Evolutionary conservation across 345 rosid genomes (phyloP), one percentile per base, ranked within the genome.

Genomic region (Gossypium bickii): DNA sequence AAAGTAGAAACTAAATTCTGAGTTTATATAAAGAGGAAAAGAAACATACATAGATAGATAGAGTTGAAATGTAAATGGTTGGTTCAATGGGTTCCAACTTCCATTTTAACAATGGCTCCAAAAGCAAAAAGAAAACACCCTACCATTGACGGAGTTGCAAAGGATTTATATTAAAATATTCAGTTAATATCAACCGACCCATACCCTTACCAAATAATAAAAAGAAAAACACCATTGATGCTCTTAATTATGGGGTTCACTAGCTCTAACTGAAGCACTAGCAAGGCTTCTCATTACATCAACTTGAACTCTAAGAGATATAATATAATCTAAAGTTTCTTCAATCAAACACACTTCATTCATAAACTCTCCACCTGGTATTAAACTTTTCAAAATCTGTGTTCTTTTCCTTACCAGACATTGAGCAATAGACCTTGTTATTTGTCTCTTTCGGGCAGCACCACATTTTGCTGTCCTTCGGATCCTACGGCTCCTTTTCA

Each of bases 271-370:
- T 53, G 75, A 59, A n/a, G 81, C 78, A 38, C 67, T 73, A 60
- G 87, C 90, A 27, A 90, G 75, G 48, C 78, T 77, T 70, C 85
- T 78, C 97, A 93, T 93, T 58, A 86, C 92, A 82, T 89, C 95
- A 65, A 93, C 93, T 76, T 92, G 97, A 67, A 88, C 90, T 77
- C 76, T 87, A 69, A 93, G 93, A 73, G 88, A 87, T n/a, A 85
- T 53, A 12, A 92, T 85, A 77, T 93, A 93, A 73, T 92, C 98
- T 81, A 93, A 89, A 88, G 97, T 87, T 84, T 93, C 98, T 82
- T 80, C 81, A 72, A 93, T 84, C 83, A 93, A 82, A 70, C 83
- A 82, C 13, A 80, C 69, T 38, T 84, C 85, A 75, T 88, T 86
- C 80, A 92, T 85, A 43, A 85, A 80, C 59, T 86, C 86, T 2